Evolutionary conservation across 345 rosid species (phyloP).

Genomic region (Brassica rapa): DNA sequence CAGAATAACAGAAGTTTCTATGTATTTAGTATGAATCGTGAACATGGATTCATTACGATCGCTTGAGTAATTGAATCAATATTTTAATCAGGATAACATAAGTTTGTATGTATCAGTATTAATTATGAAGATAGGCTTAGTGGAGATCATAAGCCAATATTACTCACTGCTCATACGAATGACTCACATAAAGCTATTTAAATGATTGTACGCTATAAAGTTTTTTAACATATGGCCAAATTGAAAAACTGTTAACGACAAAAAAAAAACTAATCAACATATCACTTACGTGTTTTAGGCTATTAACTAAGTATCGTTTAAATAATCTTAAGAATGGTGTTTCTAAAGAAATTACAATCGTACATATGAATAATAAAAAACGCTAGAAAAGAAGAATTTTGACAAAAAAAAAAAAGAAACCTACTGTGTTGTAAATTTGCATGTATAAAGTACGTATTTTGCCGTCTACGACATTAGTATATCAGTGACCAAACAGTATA

Average conservation of each 20-base stretch:
- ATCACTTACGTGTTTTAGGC: neutral
- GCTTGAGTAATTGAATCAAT: neutral
- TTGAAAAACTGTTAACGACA: neutral
- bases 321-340: neutral
- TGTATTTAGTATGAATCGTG: conserved; percentile 6
- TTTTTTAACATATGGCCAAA: neutral
- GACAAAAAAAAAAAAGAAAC: too few species aligned
- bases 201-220: neutral
- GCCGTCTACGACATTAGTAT: neutral
- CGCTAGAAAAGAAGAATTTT: neutral
- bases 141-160: neutral
- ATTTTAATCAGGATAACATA: neutral
- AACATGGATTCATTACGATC: neutral
- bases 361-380: neutral
- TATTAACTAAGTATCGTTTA: neutral
- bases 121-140: neutral
- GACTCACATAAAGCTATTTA: neutral
- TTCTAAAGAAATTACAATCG: neutral
- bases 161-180: neutral
- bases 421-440: neutral
- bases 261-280: neutral
- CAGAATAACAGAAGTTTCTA: neutral
- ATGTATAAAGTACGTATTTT: neutral
- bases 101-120: neutral
- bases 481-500: neutral